Conservation (phyloP, 306 rosid species). For the Quercus berberidifolia region DNA sequence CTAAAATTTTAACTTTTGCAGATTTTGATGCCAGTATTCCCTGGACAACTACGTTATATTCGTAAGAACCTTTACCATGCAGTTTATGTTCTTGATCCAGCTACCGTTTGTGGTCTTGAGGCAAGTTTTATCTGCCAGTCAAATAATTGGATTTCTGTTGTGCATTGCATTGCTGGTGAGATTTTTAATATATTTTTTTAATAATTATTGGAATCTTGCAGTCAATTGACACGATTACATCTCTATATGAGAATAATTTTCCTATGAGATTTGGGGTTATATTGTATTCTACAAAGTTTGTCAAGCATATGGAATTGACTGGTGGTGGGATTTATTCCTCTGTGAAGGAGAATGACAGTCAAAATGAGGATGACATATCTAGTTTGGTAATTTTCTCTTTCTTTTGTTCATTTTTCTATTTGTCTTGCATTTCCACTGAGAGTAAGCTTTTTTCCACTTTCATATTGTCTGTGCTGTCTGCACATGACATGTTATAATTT, state of each 20-base stretch:
- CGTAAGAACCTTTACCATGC: slow-evolving; percentile 97
- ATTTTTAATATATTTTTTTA: slow-evolving; percentile 1
- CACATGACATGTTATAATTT: not conserved
- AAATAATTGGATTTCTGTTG: slow-evolving; percentile 14
- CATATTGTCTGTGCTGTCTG: not conserved
- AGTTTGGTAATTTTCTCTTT: slow-evolving; percentile 52
- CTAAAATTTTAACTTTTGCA: slow-evolving; percentile 15
- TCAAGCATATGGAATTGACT: slow-evolving; percentile 46
- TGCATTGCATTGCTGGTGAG: slow-evolving; percentile 22
- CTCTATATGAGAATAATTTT: slow-evolving; percentile 67
- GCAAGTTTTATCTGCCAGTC: slow-evolving; percentile 44
- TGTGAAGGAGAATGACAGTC: slow-evolving; percentile 25
- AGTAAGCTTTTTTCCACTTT: not conserved
- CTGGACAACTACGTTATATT: slow-evolving; percentile 90
- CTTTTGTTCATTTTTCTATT: slow-evolving; percentile 1
- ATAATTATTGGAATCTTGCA: slow-evolving; percentile 49
- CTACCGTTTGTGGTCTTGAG: slow-evolving; percentile 78
- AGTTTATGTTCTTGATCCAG: slow-evolving; percentile 84
- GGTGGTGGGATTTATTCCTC: slow-evolving; percentile 31
- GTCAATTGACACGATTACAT: slow-evolving; percentile 70
- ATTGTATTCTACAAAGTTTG: slow-evolving; percentile 79
- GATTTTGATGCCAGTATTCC: slow-evolving; percentile 98
- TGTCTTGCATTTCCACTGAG: not conserved
- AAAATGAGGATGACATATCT: slow-evolving; percentile 66
- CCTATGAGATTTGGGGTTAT: slow-evolving; percentile 90